Evolutionary conservation across 129 eudicot genomes (phyloP), one percentile per base, ranked within the genome.

Genomic region (Deinandra increscens): DNA sequence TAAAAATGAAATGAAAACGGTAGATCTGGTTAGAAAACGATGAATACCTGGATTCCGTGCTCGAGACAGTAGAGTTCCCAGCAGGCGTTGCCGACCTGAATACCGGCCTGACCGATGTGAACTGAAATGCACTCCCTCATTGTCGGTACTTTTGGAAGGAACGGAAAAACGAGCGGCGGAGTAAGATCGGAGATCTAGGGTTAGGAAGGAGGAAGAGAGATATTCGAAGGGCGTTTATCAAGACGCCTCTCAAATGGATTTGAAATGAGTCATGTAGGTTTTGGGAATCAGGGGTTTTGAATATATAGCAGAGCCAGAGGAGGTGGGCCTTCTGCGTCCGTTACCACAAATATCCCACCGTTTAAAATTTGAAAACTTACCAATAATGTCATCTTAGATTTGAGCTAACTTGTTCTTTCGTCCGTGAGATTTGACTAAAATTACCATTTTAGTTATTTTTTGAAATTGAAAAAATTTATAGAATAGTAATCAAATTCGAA

Each of bases 21-120:
- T 22, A 55, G 61, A 55, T 55, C 61, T 55, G 34, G 61, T 22
- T 18, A 0, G 3, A 55, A 12, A 56, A 26, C 8, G 17, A 31
- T 13, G 56, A 17, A 54, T 54, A 58, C 64, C 41, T 58, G 64
- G 29, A 58, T 58, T 0, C 64, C 64, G 41, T 58, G 64, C 39
- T 58, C 64, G 39, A 58, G 64, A 31, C 64, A 58, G 64, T 58
- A 58, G 18, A 58, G 64, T 14, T 58, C 64, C 64, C 64, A 58
- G 29, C 64, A 58, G 19, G 64, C 64, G 13, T 58, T 58, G 41
- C 64, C 64, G 41, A 58, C 64, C 18, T 58, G 64, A 31, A 58
- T 58, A 58, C 64, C 64, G 18, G 64, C 64, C 18, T 58, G 64
- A 26, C 64, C 64, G 64, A 58, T 58, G 41, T 58, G 64, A 58